Evolutionary conservation across 1,284 basidiomycete species (phyloP), one percentile per base, ranked within the genome.

Genomic region (Ceratobasidium sp.): DNA sequence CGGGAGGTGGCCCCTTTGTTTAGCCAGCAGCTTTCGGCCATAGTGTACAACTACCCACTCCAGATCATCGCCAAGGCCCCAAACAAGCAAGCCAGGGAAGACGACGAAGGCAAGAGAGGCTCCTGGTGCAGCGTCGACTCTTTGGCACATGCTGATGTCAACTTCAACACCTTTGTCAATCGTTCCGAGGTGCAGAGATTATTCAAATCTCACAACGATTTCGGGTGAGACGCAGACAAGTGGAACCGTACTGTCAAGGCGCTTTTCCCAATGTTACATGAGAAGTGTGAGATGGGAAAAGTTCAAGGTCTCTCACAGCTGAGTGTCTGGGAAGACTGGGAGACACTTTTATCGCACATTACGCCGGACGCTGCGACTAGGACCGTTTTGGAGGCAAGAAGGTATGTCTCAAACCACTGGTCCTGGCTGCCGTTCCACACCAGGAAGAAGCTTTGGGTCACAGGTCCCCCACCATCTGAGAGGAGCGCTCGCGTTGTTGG

Each of bases 1-100:
- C 41, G 61, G 11, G 59, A 62, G 6, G 19, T 2, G 13, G 41
- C n/a, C 8, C 19, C 9, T 16, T 9, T 22, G 16, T 4, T 19
- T 48, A 43, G 11, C 61, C 22, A 27, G 19, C 39, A 48, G 61
- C 14, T n/a, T 46, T 27, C 61, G 14, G 19, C 16, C 6, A 43
- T 63, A 7, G 61, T 63, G 5, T 24, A 27, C 16, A 48, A 19
- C 16, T 63, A 46, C 24, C 61, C 61, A 1, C 7, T 63, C 1
- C 61, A 63, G 41, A 48, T 63, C 19, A 46, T 63, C 29, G 41
- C n/a, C 22, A 63, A 63, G 41, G 61, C 29, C 24, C 61, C 61
- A 2, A 63, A 48, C 41, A 7, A 19, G 61, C n/a, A n/a, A n/a
- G n/a, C n/a, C n/a, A n/a, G n/a, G n/a, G n/a, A n/a, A n/a, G n/a